Evolutionary conservation across 2,329 filamentous ascomycete species (phyloP), one percentile per base, ranked within the genome.

Genomic region (Bisporella sp.): DNA sequence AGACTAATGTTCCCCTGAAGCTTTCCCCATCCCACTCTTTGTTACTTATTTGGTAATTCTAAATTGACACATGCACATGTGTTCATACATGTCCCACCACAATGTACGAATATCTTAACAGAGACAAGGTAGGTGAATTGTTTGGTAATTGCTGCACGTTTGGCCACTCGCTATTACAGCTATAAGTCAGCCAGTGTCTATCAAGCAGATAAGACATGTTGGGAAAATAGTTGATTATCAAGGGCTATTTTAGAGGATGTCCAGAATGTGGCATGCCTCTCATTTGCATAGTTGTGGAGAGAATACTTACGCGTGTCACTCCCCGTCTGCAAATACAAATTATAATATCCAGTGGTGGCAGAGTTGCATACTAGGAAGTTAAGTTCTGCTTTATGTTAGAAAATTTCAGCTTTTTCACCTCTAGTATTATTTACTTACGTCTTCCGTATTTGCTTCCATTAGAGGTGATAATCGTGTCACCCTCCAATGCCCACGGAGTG

Each of bases 101-200:
- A 37, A 9, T 37, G 35, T n/a, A 4, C n/a, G 21, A 21, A 21
- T n/a, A 44, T 33, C 48, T 45, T 40, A 60, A 13, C 58, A 58
- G 29, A 59, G 42, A 35, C 57, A 59, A 47, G 56, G 76, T 58
- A 78, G 60, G 64, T 79, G 76, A 49, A 79, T 66, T 31, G 73
- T 76, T 67, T 78, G 74, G 52, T 73, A 77, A 59, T 78, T 78
- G 56, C 72, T 78, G 57, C 76, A 79, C 5, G 68, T 73, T 62
- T 66, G 67, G 2, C 73, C 75, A 47, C 68, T 70, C 1, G 76
- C 75, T 35, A 66, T 66, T 21, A 21, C 21, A 21, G 21, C 21
- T 21, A 21, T 21, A 21, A 21, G 21, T 21, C 3, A 21, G 21
- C 21, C 21, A 21, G 21, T 21, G 21, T 21, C 21, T 21, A 21